Percentiles rank a stretch among this genome's conserved stretches.
Conservation (phyloP, 2,329 filamentous ascomycete species). For the Botrytis fabae region DNA sequence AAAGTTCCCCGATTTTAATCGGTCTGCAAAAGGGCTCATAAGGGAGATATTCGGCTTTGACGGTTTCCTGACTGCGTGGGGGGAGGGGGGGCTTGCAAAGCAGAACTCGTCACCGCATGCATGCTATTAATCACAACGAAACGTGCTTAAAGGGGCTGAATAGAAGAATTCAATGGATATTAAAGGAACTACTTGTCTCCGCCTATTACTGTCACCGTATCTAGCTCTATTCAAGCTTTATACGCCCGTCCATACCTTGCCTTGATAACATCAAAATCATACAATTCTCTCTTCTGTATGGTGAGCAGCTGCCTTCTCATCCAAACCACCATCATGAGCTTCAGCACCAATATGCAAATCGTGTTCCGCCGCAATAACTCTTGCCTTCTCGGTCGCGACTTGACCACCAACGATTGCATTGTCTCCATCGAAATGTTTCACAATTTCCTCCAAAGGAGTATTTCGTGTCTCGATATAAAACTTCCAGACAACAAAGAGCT, state of each 20-base stretch:
- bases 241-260: neutral
- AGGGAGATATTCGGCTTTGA: neutral
- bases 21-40: neutral
- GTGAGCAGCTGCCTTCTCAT: constrained; percentile 14
- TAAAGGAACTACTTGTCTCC: constrained; percentile 2
- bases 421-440: constrained; percentile 48
- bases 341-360: constrained; percentile 20
- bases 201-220: neutral
- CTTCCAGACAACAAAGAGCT: constrained; percentile 36
- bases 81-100: neutral
- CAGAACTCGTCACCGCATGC: neutral
- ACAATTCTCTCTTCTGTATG: constrained; percentile 19
- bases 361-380: constrained; percentile 16
- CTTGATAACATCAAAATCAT: neutral
- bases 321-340: constrained; percentile 8
- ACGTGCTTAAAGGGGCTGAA: neutral
- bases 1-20: neutral
- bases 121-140: neutral
- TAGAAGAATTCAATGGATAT: neutral
- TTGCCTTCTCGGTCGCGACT: constrained; percentile 24
- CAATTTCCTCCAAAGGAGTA: constrained; percentile 48
- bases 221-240: neutral
- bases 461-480: constrained; percentile 47
- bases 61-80: neutral
- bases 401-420: constrained; percentile 38